Percentiles rank a stretch among this genome's conserved stretches.
phyloP scores from a whole-genome alignment of 148 eudicot species.

The Vaccinium darrowii region DNA sequence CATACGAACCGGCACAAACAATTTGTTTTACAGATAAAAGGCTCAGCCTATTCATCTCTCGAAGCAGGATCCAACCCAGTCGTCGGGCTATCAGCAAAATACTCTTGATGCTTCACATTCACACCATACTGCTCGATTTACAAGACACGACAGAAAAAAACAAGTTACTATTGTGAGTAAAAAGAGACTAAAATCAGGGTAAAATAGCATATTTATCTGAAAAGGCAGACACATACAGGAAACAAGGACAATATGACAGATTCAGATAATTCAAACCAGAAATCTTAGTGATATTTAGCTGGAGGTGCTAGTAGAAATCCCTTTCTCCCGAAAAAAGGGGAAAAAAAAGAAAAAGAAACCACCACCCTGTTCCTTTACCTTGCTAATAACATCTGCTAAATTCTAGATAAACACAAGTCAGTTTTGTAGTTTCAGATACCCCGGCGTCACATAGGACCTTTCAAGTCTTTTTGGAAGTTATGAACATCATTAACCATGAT shows the following conservation, averaged over 20 bases:
- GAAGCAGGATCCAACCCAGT: conserved; percentile 68
- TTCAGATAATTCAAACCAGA: conserved; percentile 4
- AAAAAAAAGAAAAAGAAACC: background rate
- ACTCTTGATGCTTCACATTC: conserved; percentile 90
- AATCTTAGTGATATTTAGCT: background rate
- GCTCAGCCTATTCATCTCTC: conserved; percentile 56
- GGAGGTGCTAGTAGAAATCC: background rate
- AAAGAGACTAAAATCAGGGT: background rate
- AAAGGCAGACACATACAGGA: background rate
- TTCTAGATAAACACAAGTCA: background rate
- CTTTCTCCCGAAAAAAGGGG: too few relatives aligned
- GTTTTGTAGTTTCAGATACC: background rate
- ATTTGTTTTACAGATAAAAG: conserved; percentile 12
- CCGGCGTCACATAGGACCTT: background rate
- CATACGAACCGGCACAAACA: background rate
- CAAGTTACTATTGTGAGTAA: background rate
- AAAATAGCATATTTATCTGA: background rate
- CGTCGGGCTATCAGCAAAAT: conserved; percentile 81
- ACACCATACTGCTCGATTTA: conserved; percentile 70
- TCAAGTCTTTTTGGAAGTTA: background rate
- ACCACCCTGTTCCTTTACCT: background rate
- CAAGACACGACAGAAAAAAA: background rate
- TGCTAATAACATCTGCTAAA: background rate
- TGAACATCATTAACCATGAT: background rate
- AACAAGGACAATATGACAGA: background rate